phyloP scores from a whole-genome alignment of 176 grass and related monocot genomes.

The barley (Hordeum vulgare) region DNA sequence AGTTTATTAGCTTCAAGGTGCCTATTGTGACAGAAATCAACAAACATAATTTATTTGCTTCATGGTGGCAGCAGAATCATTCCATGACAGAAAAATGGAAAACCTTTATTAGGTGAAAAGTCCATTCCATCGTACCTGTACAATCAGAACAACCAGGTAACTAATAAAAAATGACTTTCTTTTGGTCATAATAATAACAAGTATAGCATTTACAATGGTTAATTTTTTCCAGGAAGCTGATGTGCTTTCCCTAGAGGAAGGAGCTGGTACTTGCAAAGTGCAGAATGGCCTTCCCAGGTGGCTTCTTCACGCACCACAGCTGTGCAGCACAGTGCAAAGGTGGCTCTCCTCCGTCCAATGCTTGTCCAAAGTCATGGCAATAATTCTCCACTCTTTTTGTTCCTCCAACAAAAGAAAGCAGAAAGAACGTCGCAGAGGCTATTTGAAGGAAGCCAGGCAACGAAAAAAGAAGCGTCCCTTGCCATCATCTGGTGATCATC shows the following conservation, averaged over 20 bases:
- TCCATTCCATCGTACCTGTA: constrained; percentile 8
- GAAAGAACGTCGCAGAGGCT: not conserved
- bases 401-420: not conserved
- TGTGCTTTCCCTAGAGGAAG: not conserved
- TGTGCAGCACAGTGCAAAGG: constrained; percentile 27
- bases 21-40: not conserved
- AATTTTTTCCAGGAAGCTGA: constrained; percentile 16
- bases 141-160: not conserved
- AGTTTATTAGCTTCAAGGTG: not conserved
- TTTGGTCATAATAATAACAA: not conserved
- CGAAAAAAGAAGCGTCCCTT: constrained; percentile 12
- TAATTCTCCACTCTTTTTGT: constrained; percentile 22
- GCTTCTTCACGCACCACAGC: not conserved
- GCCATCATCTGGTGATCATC: not conserved
- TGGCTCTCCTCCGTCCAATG: constrained; percentile 33
- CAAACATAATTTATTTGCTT: constrained; percentile 27
- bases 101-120: constrained; percentile 39
- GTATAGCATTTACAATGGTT: constrained; percentile 11
- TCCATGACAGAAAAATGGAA: not conserved
- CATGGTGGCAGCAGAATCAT: constrained; percentile 20
- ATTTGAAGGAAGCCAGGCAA: not conserved
- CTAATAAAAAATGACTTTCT: not conserved
- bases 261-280: not conserved
- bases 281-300: not conserved
- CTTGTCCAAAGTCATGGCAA: constrained; percentile 23